A percentile compares a stretch with the other conserved stretches of the same genome.
phyloP scores from a whole-genome alignment of 129 eudicot genomes.

The Flaveria bidentis region DNA sequence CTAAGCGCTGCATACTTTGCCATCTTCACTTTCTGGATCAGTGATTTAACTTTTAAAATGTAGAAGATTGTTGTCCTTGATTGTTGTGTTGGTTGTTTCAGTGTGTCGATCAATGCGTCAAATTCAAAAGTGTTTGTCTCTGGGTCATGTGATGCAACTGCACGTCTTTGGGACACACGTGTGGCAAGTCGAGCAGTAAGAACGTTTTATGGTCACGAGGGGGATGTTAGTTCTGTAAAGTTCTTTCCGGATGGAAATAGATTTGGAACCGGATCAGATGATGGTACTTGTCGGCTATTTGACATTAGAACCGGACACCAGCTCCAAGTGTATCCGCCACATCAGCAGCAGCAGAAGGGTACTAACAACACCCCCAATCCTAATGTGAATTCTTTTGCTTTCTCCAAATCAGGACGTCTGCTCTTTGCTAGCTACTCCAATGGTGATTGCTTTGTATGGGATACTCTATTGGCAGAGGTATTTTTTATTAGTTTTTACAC shows the following conservation, averaged over 20 bases:
- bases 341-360: conserved; percentile 42
- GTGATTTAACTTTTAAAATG: neutral
- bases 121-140: conserved; percentile 84
- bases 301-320: conserved; percentile 98
- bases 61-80: neutral
- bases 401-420: conserved; percentile 85
- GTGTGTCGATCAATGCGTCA: conserved; percentile 75
- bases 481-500: no score
- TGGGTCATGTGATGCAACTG: conserved; percentile 90
- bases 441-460: conserved; percentile 95
- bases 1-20: neutral
- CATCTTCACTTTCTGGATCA: neutral
- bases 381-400: conserved; percentile 75
- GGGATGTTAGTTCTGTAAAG: conserved; percentile 91
- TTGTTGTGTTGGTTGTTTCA: conserved; percentile 36
- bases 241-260: conserved; percentile 97
- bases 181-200: conserved; percentile 92
- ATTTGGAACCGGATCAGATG: conserved; percentile 94
- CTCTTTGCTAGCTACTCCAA: conserved; percentile 86
- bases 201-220: conserved; percentile 84
- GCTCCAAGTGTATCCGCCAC: conserved; percentile 70
- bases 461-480: conserved; percentile 92
- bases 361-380: conserved; percentile 46
- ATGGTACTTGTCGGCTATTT: conserved; percentile 84
- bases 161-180: conserved; percentile 94